These are phyloP conservation scores for Pleurotus salmoneostramineus DNA, from an alignment of 768 basidiomycete species.

Conservation along the genomic window DNA sequence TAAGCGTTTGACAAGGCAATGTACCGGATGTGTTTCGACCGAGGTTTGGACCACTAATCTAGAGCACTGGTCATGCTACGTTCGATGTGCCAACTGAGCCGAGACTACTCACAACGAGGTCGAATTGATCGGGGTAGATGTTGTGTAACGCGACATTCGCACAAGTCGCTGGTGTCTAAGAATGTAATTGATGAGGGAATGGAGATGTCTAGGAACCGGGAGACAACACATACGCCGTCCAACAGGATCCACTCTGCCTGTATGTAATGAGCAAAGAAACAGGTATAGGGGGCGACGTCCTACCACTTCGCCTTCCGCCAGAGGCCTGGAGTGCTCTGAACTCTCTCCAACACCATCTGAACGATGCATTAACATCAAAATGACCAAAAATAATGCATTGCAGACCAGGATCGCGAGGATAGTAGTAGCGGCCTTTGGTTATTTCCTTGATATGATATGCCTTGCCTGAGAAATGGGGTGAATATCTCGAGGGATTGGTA, in stretches of 20 bases:
- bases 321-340: slow-evolving; percentile 53
- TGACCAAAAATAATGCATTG: background rate
- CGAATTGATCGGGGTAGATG: slow-evolving; percentile 77
- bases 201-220: slow-evolving; percentile 7
- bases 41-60: slow-evolving; percentile 86
- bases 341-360: slow-evolving; percentile 68
- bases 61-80: slow-evolving; percentile 6
- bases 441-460: slow-evolving; percentile 78
- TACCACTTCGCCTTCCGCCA: slow-evolving; percentile 72
- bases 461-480: too few relatives aligned
- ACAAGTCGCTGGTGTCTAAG: slow-evolving; percentile 89
- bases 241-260: slow-evolving; percentile 88
- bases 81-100: background rate
- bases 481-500: background rate
- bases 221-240: slow-evolving; percentile 57
- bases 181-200: background rate
- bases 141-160: slow-evolving; percentile 90
- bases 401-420: slow-evolving; percentile 57
- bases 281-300: slow-evolving; percentile 10
- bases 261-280: background rate
- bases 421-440: slow-evolving; percentile 70
- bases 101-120: slow-evolving; percentile 68
- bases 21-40: slow-evolving; percentile 83
- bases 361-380: background rate
- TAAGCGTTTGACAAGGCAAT: background rate